Conservation (phyloP, 2,329 filamentous ascomycete species). For the Alternaria rosae region DNA sequence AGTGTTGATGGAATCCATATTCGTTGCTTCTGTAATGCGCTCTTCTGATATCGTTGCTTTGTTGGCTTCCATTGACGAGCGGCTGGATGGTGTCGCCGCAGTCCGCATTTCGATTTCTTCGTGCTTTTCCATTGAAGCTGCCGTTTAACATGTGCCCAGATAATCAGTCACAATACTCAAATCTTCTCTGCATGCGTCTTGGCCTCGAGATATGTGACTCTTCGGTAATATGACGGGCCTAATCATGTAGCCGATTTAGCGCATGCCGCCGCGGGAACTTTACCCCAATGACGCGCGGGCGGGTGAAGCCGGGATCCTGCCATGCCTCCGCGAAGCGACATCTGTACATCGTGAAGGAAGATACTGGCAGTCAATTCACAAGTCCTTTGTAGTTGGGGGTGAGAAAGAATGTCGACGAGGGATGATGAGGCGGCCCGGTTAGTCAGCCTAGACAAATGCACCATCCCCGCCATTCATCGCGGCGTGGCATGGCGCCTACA, state of each 20-base stretch:
- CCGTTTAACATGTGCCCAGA: not conserved
- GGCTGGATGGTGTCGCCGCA: not conserved
- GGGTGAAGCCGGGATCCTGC: not conserved
- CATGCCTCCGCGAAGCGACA: not conserved
- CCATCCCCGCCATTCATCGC: not conserved
- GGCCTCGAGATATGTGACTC: not conserved
- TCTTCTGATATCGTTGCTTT: not conserved
- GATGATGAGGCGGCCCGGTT: not conserved
- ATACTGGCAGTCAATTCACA: not conserved
- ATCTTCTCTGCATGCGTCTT: not conserved
- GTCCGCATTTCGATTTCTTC: not conserved
- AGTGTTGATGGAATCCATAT: not conserved
- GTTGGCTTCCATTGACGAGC: not conserved
- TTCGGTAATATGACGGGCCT: constrained; percentile 13
- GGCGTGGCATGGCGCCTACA: not conserved
- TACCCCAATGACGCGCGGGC: not conserved
- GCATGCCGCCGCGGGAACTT: constrained; percentile 1
- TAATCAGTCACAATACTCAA: not conserved
- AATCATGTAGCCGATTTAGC: constrained; percentile 11
- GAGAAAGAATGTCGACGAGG: too few species aligned
- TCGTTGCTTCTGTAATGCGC: not conserved
- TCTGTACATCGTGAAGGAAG: not conserved
- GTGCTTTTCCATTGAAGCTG: not conserved
- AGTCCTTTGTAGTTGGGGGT: too few species aligned
- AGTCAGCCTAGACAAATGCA: not conserved